A percentile compares a stretch with the other conserved stretches of the same genome.
These are phyloP conservation scores for Penicillium sp. DNA, from an alignment of 2,329 filamentous ascomycete genomes.

Conservation along the genomic window DNA sequence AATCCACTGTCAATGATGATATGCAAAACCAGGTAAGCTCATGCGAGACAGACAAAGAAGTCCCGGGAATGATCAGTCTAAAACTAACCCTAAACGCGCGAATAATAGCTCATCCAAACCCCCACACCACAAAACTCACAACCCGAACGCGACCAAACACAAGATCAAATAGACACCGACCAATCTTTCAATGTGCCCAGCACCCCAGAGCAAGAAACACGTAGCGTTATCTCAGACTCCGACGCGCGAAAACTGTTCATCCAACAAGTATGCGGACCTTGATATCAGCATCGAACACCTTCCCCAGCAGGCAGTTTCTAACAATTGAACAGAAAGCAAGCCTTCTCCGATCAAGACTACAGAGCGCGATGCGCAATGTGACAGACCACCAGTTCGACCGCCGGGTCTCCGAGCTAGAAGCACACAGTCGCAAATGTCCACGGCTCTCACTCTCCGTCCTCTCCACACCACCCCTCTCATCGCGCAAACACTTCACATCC, in stretches of 20 bases:
- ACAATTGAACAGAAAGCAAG: conserved; percentile 40
- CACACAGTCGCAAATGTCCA: conserved; percentile 38
- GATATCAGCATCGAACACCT: not conserved
- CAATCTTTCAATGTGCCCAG: conserved; percentile 10
- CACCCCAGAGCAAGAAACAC: conserved; percentile 15
- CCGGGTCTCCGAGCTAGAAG: conserved; percentile 43
- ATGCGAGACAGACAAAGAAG: not conserved
- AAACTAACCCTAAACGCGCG: conserved; percentile 5
- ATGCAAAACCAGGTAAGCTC: conserved; percentile 21
- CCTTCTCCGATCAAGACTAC: conserved; percentile 40
- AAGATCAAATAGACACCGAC: conserved; percentile 15
- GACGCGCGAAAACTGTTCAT: conserved; percentile 42
- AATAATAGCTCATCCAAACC: conserved; percentile 16
- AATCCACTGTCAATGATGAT: conserved; percentile 18
- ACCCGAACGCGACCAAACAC: conserved; percentile 17
- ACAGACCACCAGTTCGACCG: conserved; percentile 42
- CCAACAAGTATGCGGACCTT: conserved; percentile 37
- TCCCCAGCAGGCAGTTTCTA: conserved; percentile 6
- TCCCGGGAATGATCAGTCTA: not conserved
- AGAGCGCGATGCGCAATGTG: conserved; percentile 43
- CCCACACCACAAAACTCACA: conserved; percentile 22
- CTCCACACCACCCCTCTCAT: conserved; percentile 18
- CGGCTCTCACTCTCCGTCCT: conserved; percentile 29
- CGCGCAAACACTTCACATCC: conserved; percentile 21
- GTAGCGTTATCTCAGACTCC: conserved; percentile 35